These are phyloP conservation scores for Trichoderma koningii DNA, from an alignment of 2,329 filamentous ascomycete species.

Conservation along the genomic window DNA sequence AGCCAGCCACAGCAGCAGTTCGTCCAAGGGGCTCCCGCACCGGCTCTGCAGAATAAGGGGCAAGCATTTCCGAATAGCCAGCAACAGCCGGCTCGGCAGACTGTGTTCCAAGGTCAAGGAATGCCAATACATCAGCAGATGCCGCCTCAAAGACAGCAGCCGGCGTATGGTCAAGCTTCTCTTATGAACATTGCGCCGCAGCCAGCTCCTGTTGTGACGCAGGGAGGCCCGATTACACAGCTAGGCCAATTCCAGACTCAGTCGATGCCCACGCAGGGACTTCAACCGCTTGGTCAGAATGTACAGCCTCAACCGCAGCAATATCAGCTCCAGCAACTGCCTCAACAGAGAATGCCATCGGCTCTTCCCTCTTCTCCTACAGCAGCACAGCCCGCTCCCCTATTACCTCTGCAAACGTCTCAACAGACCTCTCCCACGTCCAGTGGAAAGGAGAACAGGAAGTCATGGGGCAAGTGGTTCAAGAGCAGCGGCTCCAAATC, in stretches of 20 bases:
- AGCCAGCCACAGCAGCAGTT: not conserved
- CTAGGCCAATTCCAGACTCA: not conserved
- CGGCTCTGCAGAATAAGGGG: not conserved
- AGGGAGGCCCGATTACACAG: not conserved
- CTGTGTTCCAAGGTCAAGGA: not conserved
- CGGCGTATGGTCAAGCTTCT: not conserved
- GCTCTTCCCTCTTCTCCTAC: not conserved
- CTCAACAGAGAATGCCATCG: not conserved
- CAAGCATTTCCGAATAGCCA: not conserved
- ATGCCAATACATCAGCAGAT: not conserved
- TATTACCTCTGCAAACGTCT: conserved; percentile 4
- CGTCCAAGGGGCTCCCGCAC: not conserved
- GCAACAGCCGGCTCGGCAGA: not conserved
- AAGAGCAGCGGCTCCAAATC: conserved; percentile 33
- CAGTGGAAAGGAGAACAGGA: conserved; percentile 33
- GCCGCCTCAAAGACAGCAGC: not conserved
- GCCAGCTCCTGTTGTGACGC: not conserved
- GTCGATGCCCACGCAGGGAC: conserved; percentile 2
- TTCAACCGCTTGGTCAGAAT: conserved; percentile 7
- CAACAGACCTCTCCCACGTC: conserved; percentile 8
- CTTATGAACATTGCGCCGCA: not conserved
- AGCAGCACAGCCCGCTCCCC: not conserved
- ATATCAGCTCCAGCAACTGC: not conserved
- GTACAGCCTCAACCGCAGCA: conserved; percentile 9
- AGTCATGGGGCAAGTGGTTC: conserved; percentile 39